Evolutionary conservation across 257 asterid genomes (phyloP).

Genomic region (Paraleonurus japonicus): DNA sequence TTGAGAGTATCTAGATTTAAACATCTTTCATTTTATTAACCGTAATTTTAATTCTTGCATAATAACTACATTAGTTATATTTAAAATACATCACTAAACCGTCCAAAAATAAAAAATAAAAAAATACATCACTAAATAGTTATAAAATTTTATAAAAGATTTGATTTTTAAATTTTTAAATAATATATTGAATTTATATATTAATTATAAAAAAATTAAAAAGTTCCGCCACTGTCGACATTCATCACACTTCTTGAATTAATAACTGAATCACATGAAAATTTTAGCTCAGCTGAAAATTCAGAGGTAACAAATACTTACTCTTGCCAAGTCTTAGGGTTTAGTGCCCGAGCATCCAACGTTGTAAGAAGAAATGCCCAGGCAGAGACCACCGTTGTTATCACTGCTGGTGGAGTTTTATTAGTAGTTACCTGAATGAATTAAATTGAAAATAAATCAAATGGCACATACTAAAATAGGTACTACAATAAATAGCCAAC

Average conservation of each 20-base stretch:
- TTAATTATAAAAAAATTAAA: too few species aligned
- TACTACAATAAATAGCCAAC: background rate
- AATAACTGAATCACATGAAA: background rate
- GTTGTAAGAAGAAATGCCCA: constrained; percentile 94
- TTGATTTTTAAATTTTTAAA: too few species aligned
- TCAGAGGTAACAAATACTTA: constrained; percentile 34
- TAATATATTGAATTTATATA: too few species aligned
- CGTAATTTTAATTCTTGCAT: too few species aligned
- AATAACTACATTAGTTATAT: too few species aligned
- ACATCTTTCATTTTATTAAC: too few species aligned
- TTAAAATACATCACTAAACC: too few species aligned
- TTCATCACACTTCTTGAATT: background rate
- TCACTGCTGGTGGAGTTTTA: constrained; percentile 62
- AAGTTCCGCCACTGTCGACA: background rate
- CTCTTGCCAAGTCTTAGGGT: constrained; percentile 87
- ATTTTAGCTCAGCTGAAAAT: background rate
- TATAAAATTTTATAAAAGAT: too few species aligned
- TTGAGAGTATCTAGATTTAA: too few species aligned
- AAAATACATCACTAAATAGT: too few species aligned
- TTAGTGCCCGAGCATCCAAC: constrained; percentile 54
- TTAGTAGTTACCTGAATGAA: constrained; percentile 65
- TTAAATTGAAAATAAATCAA: constrained; percentile 11
- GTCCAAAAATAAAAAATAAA: too few species aligned
- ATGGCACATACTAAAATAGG: background rate
- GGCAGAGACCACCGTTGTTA: constrained; percentile 67